Base-by-base conservation (phyloP, 345 rosid species). In the Pugionium cornutum region DNA sequence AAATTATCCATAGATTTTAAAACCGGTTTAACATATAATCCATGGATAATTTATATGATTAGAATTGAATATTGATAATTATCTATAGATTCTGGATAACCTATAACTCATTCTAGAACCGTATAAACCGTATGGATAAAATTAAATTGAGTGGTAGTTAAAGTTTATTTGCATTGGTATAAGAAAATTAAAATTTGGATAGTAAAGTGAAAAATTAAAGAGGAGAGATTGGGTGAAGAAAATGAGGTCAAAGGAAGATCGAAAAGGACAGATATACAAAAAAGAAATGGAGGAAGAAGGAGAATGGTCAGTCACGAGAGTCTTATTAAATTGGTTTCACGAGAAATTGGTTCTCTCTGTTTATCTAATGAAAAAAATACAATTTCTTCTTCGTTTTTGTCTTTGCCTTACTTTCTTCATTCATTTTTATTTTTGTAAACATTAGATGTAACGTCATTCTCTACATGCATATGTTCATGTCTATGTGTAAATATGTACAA, bases 221-320 rank as follows among this genome's bases (percentile, higher is more conserved):
- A 58, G 26, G 8, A 37, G 29, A 50, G 43, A 58, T 58, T 49
- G 50, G 73, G 73, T 58, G 51, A 68, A 42, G 11, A 33, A 26
- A 58, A 67, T 49, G 58, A 61, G 60, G 74, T 69, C 61, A 69
- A 52, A 69, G 59, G 54, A 60, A 69, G 61, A 69, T 61, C 30
- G 67, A 60, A 69, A 69, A 61, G 2, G 74, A 69, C 68, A 70
- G 49, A 54, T 37, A 31, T n/a, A n/a, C n/a, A n/a, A 45, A 52
- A 33, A n/a, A 34, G 48, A 34, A 36, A 69, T 35, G 62, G 47
- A 52, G 48, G 41, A 43, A 61, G 54, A 61, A 53, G 65, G 45
- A 34, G 72, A 58, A 68, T 68, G 67, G 74, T 53, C 61, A 69
- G 68, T 70, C 75, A 70, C 75, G 61, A 61, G 75, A 54, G 31